A percentile compares a stretch with the other conserved stretches of the same genome.
Evolutionary conservation across 2,329 filamentous ascomycete genomes (phyloP).

Genomic region (Trichoderma sp.): DNA sequence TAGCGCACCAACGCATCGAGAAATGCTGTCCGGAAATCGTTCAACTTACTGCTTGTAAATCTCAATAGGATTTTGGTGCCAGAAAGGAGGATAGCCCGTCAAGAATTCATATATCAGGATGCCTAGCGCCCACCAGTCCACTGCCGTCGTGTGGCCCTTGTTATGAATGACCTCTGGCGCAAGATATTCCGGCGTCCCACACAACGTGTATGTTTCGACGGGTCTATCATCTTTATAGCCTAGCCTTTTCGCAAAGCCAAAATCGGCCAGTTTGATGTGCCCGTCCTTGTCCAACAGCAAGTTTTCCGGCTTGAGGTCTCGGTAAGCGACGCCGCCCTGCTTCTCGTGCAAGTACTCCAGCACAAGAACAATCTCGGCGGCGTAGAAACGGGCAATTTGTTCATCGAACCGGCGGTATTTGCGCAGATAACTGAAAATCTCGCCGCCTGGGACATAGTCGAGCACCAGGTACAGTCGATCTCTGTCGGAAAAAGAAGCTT

Average conservation of each 20-base stretch:
- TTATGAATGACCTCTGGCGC: conserved; percentile 84
- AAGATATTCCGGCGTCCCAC: conserved; percentile 81
- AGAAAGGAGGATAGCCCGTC: conserved; percentile 83
- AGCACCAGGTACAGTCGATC: conserved; percentile 82
- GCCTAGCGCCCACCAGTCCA: conserved; percentile 87
- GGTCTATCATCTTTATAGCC: conserved; percentile 54
- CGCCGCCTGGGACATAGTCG: conserved; percentile 80
- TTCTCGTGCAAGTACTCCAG: conserved; percentile 79
- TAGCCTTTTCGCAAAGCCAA: conserved; percentile 81
- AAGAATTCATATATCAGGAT: conserved; percentile 84
- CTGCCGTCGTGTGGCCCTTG: conserved; percentile 73
- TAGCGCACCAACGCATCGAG: background rate
- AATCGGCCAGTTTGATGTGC: conserved; percentile 81
- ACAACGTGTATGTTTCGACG: conserved; percentile 77
- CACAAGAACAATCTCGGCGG: conserved; percentile 80
- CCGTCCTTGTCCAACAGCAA: conserved; percentile 75
- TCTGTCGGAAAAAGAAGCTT: conserved; percentile 76
- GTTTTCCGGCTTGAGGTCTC: conserved; percentile 82
- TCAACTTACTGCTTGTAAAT: conserved; percentile 73
- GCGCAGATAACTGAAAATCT: conserved; percentile 81
- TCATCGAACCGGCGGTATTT: conserved; percentile 79
- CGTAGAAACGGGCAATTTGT: conserved; percentile 76
- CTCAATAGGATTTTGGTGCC: conserved; percentile 83
- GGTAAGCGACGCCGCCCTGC: conserved; percentile 75
- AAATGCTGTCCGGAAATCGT: background rate